Evolutionary conservation across 345 rosid genomes (phyloP), one percentile per base, ranked within the genome.

Genomic region (Eucalyptus polyanthemos): DNA sequence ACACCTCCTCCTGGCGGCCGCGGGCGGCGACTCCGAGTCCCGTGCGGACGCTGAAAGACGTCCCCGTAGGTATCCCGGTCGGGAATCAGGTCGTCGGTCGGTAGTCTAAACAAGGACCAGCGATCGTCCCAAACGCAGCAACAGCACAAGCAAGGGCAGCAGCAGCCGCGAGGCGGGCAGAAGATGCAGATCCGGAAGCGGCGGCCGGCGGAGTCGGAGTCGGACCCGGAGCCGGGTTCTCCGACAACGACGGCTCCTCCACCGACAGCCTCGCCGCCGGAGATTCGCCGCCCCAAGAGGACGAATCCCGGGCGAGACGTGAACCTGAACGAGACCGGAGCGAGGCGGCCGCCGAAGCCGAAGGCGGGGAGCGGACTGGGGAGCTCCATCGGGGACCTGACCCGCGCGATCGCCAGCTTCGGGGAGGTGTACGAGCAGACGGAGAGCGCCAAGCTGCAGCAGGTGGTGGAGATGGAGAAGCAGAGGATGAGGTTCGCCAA

Each of bases 401-500:
- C 95, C 9, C 92, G 89, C 62, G 98, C 98, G 9, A 95, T 97
- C 58, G 89, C 94, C 89, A 95, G 90, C 89, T 95, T 97, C 45
- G 98, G 98, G 14, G 98, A 97, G 86, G 97, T 95, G 9, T 98
- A 96, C 54, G 99, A 97, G 93, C 94, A 93, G 86, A 95, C 98
- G 3, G 99, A 98, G 96, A 95, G 91, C 12, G 95, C 94, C 1
- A 97, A 96, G 92, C 90, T 97, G 92, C 95, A 94, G 91, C 98
- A 96, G 76, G 95, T 95, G 89, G 94, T 98, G 92, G 99, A 98
- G 93, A 96, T 97, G 97, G 99, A 98, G 95, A 98, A 98, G 92
- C 93, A 96, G 90, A 94, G 99, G 94, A 95, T 98, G 98, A 93
- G 95, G 92, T 97, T 97, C 65, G 94, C 94, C 8, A 96, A 98